These are phyloP conservation scores for Lanzia echinophila DNA, from an alignment of 2,329 filamentous ascomycete genomes.

Conservation along the genomic window DNA sequence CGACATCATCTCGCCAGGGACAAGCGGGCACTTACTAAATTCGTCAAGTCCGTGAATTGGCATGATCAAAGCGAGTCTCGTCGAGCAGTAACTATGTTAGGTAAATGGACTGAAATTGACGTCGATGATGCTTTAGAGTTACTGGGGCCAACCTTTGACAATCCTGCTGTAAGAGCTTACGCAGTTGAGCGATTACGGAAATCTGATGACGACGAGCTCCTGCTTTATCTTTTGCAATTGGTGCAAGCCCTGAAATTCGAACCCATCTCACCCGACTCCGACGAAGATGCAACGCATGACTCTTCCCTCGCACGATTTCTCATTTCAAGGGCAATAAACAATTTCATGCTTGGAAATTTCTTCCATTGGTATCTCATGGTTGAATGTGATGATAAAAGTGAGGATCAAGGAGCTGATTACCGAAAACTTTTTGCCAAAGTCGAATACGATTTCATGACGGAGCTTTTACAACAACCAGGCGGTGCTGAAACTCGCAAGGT, in stretches of 20 bases:
- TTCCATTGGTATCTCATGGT: constrained; percentile 99
- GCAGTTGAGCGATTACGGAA: constrained; percentile 89
- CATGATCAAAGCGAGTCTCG: constrained; percentile 75
- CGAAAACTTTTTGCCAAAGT: constrained; percentile 87
- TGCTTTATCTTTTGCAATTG: constrained; percentile 86
- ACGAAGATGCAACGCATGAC: constrained; percentile 58
- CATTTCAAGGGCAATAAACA: constrained; percentile 78
- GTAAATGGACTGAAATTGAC: constrained; percentile 94
- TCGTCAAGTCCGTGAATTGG: constrained; percentile 98
- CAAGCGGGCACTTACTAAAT: constrained; percentile 89
- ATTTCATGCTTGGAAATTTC: constrained; percentile 88
- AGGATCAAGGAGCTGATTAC: constrained; percentile 66
- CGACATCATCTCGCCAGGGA: constrained; percentile 89
- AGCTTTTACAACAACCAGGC: constrained; percentile 64
- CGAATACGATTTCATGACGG: constrained; percentile 92
- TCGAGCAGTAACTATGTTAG: constrained; percentile 82
- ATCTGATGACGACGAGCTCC: constrained; percentile 83
- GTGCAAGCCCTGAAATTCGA: constrained; percentile 96
- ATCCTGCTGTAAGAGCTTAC: constrained; percentile 80
- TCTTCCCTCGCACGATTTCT: constrained; percentile 87
- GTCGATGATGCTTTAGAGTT: constrained; percentile 94
- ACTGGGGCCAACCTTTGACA: constrained; percentile 86
- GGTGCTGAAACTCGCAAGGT: constrained; percentile 69
- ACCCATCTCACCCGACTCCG: constrained; percentile 57
- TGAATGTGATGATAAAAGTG: constrained; percentile 72